These are phyloP conservation scores for Mycena venus DNA, from an alignment of 768 basidiomycete species.

Conservation along the genomic window DNA sequence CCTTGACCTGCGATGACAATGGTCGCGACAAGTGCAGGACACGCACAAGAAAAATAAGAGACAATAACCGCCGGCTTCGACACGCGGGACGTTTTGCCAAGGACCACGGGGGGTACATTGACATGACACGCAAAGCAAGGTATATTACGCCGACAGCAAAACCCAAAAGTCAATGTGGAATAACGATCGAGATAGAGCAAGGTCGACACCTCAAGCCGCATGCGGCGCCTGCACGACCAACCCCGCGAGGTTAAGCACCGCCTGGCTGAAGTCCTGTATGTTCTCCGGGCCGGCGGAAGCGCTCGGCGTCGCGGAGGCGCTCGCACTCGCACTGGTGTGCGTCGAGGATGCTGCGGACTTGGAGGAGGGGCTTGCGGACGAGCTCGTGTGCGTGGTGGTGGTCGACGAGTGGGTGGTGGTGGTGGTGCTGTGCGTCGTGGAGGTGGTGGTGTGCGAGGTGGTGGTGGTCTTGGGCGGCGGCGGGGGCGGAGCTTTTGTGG, in stretches of 20 bases:
- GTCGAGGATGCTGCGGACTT: neutral
- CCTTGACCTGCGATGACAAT: too few relatives aligned
- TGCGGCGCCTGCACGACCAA: constrained; percentile 9
- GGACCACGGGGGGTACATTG: too few relatives aligned
- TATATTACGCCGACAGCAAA: neutral
- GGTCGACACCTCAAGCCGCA: neutral
- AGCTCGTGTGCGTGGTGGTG: neutral
- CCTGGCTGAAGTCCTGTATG: constrained; percentile 13
- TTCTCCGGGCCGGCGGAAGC: constrained; percentile 13
- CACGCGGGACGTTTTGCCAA: too few relatives aligned
- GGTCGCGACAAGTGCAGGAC: too few relatives aligned
- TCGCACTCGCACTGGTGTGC: neutral
- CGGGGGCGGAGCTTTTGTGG: neutral
- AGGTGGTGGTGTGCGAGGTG: neutral
- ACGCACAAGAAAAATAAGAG: too few relatives aligned
- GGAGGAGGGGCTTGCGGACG: neutral
- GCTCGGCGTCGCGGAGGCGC: neutral
- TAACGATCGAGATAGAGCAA: neutral
- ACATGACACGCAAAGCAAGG: neutral
- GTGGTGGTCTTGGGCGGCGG: neutral
- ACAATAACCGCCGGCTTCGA: too few relatives aligned
- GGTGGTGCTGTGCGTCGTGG: neutral
- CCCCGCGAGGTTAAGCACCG: constrained; percentile 2
- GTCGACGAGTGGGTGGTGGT: neutral
- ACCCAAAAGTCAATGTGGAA: neutral